Evolutionary conservation across 23 red algal species (phyloP), one percentile per base, ranked within the genome.

Genomic region (Cyanidioschyzon merolae): DNA sequence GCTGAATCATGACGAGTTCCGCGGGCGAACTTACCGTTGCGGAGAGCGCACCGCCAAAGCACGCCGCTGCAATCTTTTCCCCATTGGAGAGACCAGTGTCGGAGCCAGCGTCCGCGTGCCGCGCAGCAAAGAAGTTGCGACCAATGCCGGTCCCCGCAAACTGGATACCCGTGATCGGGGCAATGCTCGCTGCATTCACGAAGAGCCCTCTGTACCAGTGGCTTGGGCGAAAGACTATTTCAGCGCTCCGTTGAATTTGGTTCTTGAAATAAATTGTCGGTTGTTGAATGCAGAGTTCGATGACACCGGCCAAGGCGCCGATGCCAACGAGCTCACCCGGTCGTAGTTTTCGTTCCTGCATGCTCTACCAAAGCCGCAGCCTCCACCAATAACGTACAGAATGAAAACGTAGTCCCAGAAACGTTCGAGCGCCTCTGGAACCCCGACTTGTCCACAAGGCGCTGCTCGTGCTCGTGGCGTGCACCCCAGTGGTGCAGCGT

Each of bases 191-290:
- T 32, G 68, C 76, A 75, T 84, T 84, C 32, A 84, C 76, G 15
- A 39, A 51, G 0, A 84, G 81, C 1, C 81, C 81, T 21, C 81
- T 37, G 67, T 84, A 84, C 54, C 58, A 57, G 67, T 58, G 68
- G 31, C 76, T 51, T 30, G 81, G 81, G 18, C 68, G 37, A 34
- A 81, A 57, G 1, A 71, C 38, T 2, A 84, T 74, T 58, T 58
- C 67, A 27, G 74, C 76, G 37, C 50, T 75, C 36, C 57, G 45
- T 39, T 84, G 81, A n/a, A 84, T 84, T 0, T 58, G 57, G 75
- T 84, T 84, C 67, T 84, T 84, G 74, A 75, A 75, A 0, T 58
- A 58, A 54, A 84, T 84, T 35, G 74, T 77, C 39, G 81, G 81
- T 21, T 84, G 81, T 30, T 84, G 81, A 59, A 84, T 76, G 58